phyloP scores from a whole-genome alignment of 202 grass and related monocot genomes.

The Saccharum hybrid region DNA sequence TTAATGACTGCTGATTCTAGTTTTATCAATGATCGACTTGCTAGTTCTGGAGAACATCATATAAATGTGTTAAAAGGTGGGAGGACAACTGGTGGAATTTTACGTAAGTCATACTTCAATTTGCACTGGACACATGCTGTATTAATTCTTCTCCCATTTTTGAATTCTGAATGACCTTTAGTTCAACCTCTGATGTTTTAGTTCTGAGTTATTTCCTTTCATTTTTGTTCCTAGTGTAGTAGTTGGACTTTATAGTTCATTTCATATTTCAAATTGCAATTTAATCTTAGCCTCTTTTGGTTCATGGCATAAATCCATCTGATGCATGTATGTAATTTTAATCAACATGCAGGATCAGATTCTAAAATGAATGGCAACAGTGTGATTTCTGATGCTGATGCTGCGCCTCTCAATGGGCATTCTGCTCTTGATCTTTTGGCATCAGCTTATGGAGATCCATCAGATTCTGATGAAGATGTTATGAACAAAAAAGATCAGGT shows the following conservation, averaged over 20 bases:
- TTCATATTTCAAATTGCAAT: conserved; percentile 12
- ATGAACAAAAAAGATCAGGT: conserved; percentile 32
- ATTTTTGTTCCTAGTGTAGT: conserved; percentile 15
- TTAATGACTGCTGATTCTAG: conserved; percentile 72
- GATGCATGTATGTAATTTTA: conserved; percentile 39
- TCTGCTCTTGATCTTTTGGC: conserved; percentile 90
- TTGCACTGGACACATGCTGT: neutral
- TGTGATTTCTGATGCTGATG: conserved; percentile 53
- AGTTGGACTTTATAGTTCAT: conserved; percentile 34
- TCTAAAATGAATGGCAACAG: conserved; percentile 42
- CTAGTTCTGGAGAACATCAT: conserved; percentile 48
- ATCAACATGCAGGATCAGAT: conserved; percentile 41
- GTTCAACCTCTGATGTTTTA: conserved; percentile 2
- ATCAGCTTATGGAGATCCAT: conserved; percentile 61
- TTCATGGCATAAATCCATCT: conserved; percentile 28
- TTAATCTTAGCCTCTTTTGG: conserved; percentile 30
- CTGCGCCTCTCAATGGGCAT: conserved; percentile 46
- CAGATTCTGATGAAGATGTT: conserved; percentile 70
- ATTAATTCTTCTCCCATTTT: neutral
- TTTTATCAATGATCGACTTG: conserved; percentile 58
- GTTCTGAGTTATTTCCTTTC: conserved; percentile 14
- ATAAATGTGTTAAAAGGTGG: conserved; percentile 31
- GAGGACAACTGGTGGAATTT: conserved; percentile 28
- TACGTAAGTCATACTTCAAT: conserved; percentile 47
- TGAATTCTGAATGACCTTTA: neutral